phyloP scores from a whole-genome alignment of 257 asterid species.

The Catharanthus roseus region DNA sequence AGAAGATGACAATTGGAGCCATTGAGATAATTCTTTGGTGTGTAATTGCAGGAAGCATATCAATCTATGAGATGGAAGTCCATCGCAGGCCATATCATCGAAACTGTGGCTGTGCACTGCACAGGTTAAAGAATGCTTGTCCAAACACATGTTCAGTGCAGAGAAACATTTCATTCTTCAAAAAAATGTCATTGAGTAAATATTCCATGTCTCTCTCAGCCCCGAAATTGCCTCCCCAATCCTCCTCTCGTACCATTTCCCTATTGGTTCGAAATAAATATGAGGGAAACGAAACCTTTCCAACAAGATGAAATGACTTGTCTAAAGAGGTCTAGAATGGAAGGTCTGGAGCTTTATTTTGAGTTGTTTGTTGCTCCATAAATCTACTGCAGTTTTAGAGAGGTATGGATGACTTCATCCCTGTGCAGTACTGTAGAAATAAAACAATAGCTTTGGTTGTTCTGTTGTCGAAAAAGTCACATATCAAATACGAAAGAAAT shows the following conservation, averaged over 20 bases:
- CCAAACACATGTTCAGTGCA: background rate
- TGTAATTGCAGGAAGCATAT: constrained; percentile 48
- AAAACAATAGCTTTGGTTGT: background rate
- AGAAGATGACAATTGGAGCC: constrained; percentile 49
- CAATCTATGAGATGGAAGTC: constrained; percentile 45
- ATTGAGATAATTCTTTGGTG: constrained; percentile 54
- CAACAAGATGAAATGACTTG: background rate
- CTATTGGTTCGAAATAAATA: background rate
- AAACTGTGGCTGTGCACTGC: constrained; percentile 65
- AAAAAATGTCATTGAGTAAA: background rate
- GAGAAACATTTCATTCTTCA: background rate
- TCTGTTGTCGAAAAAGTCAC: background rate
- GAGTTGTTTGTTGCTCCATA: background rate
- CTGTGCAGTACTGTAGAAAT: background rate
- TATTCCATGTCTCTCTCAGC: background rate
- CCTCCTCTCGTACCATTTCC: background rate
- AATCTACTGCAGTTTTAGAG: background rate
- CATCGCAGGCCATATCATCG: constrained; percentile 66
- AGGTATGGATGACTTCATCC: background rate
- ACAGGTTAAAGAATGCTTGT: constrained; percentile 25
- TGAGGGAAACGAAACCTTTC: background rate
- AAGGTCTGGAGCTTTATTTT: background rate
- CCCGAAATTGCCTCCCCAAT: background rate
- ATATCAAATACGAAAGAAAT: background rate
- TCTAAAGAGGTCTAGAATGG: background rate